Evolutionary conservation across 257 asterid species (phyloP), one percentile per base, ranked within the genome.

Genomic region (Gentiana straminea): DNA sequence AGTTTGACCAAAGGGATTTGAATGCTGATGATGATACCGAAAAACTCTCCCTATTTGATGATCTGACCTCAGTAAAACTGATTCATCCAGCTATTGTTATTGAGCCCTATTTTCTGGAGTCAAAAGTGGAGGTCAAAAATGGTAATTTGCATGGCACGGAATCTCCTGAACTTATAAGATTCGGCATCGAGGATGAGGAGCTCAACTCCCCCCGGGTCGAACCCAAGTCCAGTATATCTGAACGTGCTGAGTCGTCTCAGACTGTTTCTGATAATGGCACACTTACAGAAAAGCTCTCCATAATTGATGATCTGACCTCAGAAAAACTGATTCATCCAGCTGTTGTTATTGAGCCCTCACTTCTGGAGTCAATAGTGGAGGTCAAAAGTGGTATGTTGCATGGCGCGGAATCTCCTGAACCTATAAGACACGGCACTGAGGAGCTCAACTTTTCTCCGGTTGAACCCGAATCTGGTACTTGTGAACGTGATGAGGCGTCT

Each of bases 291-390:
- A 59, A 57, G 6, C 51, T 50, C 59, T 47, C 60, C 11, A 15
- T 52, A 45, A 57, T 65, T 49, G 75, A 66, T 51, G 68, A 50
- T 51, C 46, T 44, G 10, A 55, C 61, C 60, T 33, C 66, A 0
- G 84, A 78, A 75, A 67, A 76, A 65, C 43, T 70, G 53, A 66
- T 78, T 35, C 63, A 75, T 66, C 68, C 70, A 38, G 57, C 63
- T 72, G 55, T 73, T 62, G 68, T 63, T 10, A 49, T 64, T 35
- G 62, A 62, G 58, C 53, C 59, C 55, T 64, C 73, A 47, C 60
- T 48, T 64, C 55, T 61, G 49, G 80, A 61, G 57, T 58, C 73
- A 35, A 70, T 71, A 55, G 48, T 61, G 49, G 65, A 64, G 33
- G 32, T 33, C 53, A 68, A 50, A 13, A 70, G 32, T 49, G 55